phyloP scores from a whole-genome alignment of 345 rosid genomes.

The Dipteronia sinensis region DNA sequence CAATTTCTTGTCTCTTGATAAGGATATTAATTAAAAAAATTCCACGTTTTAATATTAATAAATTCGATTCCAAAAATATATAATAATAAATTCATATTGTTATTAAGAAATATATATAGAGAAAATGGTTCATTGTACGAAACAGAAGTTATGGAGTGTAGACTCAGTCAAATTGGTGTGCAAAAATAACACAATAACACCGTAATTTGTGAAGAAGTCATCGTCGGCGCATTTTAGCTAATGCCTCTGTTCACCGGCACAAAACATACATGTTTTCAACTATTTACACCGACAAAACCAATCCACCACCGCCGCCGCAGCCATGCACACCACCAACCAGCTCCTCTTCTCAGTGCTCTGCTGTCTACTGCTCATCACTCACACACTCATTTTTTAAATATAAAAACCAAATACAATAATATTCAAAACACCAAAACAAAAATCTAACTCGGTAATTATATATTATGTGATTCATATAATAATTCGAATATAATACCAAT shows the following conservation, averaged over 20 bases:
- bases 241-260: no score
- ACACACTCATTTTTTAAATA: not conserved
- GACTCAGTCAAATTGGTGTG: not conserved
- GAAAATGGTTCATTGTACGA: not conserved
- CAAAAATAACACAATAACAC: no score
- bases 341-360: not conserved
- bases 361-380: not conserved
- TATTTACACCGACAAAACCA: not conserved
- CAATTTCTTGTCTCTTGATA: no score
- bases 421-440: not conserved
- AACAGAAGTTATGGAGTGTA: no score
- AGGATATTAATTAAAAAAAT: no score
- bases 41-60: no score
- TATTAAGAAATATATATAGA: no score
- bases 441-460: not conserved
- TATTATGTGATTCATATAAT: not conserved
- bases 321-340: not conserved
- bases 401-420: not conserved
- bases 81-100: no score
- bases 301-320: not conserved
- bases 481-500: not conserved
- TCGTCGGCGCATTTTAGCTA: conserved; percentile 7
- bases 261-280: no score
- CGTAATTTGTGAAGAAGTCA: not conserved
- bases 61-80: no score